Evolutionary conservation across 495 filamentous ascomycete species (phyloP), one percentile per base, ranked within the genome.

Genomic region (Penicillium subrubescens): DNA sequence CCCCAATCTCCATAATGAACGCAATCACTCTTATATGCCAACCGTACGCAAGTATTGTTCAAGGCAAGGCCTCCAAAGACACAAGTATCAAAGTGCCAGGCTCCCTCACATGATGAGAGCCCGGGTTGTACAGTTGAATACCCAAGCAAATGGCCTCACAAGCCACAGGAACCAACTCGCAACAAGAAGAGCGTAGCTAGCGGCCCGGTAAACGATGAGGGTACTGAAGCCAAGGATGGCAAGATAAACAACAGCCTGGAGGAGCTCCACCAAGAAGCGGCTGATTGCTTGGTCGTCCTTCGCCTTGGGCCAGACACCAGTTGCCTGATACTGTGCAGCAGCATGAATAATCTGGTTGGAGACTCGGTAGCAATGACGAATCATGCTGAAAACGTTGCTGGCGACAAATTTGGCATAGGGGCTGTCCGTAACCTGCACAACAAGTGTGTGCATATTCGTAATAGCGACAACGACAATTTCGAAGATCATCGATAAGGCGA

Each of bases 161-260:
- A 82, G 75, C 80, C 80, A 82, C 7, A 79, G 48, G 19, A 82
- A 67, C 80, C 80, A 82, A 41, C 69, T 75, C 3, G 72, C 73
- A 34, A 81, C 66, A 21, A 80, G 67, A 35, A 79, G 66, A 31
- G 79, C 59, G 46, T 79, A 81, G 11, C 74, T 70, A 3, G 75
- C 71, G 39, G 70, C 62, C 19, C 75, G 76, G 5, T 72, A 73
- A 4, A 81, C 41, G 19, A 81, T 33, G 54, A 79, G 58, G 19
- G 72, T 68, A 3, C 73, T 60, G 59, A 79, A 77, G 0, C 71
- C 78, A 25, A 82, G 70, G 48, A 77, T 65, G 7, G 75, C 64
- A 11, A 81, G 59, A 46, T 81, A 81, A 1, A 81, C 59, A 56
- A 76, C 25, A 17, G 78, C 76, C 53, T 79, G 79, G 3, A 75